Evolutionary conservation across 2,329 filamentous ascomycete species (phyloP).

Genomic region (Colletotrichum sp.): DNA sequence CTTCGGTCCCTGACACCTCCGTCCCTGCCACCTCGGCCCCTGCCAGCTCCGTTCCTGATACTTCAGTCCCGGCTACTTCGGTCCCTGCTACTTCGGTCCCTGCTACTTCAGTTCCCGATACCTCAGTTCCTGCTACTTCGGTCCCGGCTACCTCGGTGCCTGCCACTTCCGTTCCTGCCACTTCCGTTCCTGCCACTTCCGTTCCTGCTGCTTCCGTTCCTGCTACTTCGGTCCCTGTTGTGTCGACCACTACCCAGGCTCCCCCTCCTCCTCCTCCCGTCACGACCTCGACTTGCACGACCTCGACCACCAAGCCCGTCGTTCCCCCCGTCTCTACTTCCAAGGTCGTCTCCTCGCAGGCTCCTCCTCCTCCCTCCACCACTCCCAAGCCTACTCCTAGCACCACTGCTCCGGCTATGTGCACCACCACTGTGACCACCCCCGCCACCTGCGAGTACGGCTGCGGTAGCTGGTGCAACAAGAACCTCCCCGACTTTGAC

Average conservation of each 20-base stretch:
- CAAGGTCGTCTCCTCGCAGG: neutral
- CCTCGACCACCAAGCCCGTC: constrained; percentile 15
- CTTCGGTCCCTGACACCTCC: neutral
- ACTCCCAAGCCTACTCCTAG: constrained; percentile 28
- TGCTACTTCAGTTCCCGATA: constrained; percentile 8
- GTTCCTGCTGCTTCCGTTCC: constrained; percentile 8
- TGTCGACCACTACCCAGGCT: constrained; percentile 14
- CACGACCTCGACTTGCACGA: neutral
- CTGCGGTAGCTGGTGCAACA: constrained; percentile 59
- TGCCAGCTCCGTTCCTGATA: neutral
- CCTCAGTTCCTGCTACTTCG: neutral
- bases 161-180: neutral
- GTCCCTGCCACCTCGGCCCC: neutral
- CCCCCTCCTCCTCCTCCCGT: constrained; percentile 22
- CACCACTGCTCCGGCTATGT: constrained; percentile 45
- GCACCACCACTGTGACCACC: constrained; percentile 49
- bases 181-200: neutral
- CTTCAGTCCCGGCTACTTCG: neutral
- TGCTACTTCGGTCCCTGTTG: constrained; percentile 10
- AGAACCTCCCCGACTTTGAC: constrained; percentile 52
- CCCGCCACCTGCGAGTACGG: constrained; percentile 58
- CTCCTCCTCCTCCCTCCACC: constrained; percentile 6
- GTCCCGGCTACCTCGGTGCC: neutral
- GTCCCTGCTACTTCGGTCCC: constrained; percentile 6
- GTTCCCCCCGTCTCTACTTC: constrained; percentile 5